A percentile compares a stretch with the other conserved stretches of the same genome.
Evolutionary conservation across 139 green algal species (phyloP).

Genomic region (Yamagishiella unicocca): DNA sequence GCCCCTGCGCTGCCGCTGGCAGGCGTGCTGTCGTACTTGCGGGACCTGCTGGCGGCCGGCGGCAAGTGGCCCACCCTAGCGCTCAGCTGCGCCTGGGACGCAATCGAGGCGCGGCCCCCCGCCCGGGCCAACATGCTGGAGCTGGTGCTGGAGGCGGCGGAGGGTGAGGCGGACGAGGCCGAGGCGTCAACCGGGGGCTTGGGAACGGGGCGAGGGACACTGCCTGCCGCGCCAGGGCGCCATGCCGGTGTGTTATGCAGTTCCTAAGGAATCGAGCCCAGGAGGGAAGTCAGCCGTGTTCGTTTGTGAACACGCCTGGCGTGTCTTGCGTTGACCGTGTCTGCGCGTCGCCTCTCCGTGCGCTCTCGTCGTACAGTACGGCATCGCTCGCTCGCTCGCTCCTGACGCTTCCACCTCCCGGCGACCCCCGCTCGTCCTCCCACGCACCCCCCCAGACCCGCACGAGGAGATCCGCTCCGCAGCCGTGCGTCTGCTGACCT

Average conservation of each 20-base stretch:
- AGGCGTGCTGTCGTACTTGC: slow-evolving; percentile 59
- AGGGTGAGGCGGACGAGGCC: background rate
- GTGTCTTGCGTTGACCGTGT: too few species aligned
- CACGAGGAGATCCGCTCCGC: slow-evolving; percentile 58
- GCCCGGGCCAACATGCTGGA: slow-evolving; percentile 54
- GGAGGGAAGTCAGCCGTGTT: too few species aligned
- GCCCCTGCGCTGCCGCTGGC: slow-evolving; percentile 66
- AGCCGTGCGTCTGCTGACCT: slow-evolving; percentile 72
- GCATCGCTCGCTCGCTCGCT: too few species aligned
- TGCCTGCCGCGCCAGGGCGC: too few species aligned
- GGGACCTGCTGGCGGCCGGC: slow-evolving; percentile 43
- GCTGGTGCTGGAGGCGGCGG: slow-evolving; percentile 65
- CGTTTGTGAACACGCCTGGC: too few species aligned
- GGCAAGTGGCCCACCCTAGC: slow-evolving; percentile 70
- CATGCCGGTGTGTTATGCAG: too few species aligned
- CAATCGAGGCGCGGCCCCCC: slow-evolving; percentile 67
- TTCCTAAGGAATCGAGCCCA: too few species aligned
- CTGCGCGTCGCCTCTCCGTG: too few species aligned
- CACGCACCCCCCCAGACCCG: background rate
- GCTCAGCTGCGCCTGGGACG: slow-evolving; percentile 56
- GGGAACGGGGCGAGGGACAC: too few species aligned
- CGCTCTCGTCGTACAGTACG: too few species aligned
- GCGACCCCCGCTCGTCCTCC: background rate
- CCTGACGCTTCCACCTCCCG: too few species aligned
- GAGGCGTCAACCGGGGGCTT: too few species aligned